phyloP scores from a whole-genome alignment of 2,329 filamentous ascomycete species.

The Paramyrothecium sp. region DNA sequence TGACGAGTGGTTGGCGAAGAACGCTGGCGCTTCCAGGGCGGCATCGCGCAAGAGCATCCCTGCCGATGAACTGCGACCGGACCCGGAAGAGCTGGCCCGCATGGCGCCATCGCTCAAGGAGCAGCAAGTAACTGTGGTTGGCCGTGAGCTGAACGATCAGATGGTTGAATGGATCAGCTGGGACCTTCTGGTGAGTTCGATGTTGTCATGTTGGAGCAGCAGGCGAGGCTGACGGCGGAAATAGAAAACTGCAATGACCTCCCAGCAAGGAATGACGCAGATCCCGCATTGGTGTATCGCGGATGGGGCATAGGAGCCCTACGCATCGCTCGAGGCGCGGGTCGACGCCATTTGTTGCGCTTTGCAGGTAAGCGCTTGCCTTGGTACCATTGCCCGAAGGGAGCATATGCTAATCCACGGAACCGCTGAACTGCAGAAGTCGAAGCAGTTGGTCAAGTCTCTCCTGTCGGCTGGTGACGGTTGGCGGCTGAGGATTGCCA shows the following conservation, averaged over 20 bases:
- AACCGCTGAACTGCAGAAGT: conserved; percentile 9
- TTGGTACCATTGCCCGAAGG: too few species aligned
- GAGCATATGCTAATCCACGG: too few species aligned
- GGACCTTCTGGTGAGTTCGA: conserved; percentile 17
- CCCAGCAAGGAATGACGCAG: conserved; percentile 22
- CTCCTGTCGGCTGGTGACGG: conserved; percentile 18
- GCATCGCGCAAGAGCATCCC: neutral
- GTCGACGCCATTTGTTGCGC: conserved; percentile 21
- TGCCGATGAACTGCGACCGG: conserved; percentile 9
- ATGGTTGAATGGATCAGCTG: conserved; percentile 19
- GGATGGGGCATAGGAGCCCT: conserved; percentile 26
- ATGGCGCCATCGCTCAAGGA: conserved; percentile 9
- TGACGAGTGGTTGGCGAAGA: neutral
- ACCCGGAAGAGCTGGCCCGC: conserved; percentile 4
- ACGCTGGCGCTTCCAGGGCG: neutral
- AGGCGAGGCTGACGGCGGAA: neutral
- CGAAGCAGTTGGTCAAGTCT: conserved; percentile 26
- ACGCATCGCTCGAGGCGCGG: conserved; percentile 17
- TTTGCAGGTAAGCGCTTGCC: conserved; percentile 13
- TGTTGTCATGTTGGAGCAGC: neutral
- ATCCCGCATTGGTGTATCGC: conserved; percentile 21
- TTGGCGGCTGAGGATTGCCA: conserved; percentile 22
- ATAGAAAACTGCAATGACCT: conserved; percentile 16
- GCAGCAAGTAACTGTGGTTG: conserved; percentile 18
- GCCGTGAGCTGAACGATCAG: conserved; percentile 16